phyloP scores from a whole-genome alignment of 192 early-diverging fungal species.

The Jimgerdemannia lactiflua region DNA sequence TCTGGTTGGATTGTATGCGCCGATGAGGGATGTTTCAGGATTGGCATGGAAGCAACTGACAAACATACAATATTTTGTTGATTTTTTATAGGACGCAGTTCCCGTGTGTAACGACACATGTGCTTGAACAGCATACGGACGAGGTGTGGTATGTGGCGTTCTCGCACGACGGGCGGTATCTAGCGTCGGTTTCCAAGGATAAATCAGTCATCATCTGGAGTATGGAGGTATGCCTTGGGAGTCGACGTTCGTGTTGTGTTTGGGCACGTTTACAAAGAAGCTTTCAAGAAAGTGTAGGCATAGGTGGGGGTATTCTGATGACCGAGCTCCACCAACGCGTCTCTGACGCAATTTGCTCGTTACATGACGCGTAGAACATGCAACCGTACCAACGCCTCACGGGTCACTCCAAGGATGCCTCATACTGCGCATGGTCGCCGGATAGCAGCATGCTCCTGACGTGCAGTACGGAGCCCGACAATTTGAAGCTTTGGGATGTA shows the following conservation, averaged over 20 bases:
- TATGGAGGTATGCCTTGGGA: conserved; percentile 43
- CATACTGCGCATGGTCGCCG: conserved; percentile 92
- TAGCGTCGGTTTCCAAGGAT: conserved; percentile 94
- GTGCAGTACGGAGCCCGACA: conserved; percentile 51
- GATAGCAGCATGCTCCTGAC: conserved; percentile 75
- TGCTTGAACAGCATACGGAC: conserved; percentile 73
- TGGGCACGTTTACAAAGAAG: too few species aligned
- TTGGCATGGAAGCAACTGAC: not conserved
- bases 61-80: conserved; percentile 6
- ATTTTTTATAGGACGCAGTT: conserved; percentile 33
- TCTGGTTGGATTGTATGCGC: not conserved
- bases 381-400: conserved; percentile 13
- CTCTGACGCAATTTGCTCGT: not conserved
- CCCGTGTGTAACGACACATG: conserved; percentile 56
- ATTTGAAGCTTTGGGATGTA: conserved; percentile 82
- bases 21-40: too few species aligned
- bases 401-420: conserved; percentile 71
- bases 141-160: conserved; percentile 98
- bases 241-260: not conserved
- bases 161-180: conserved; percentile 80
- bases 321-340: too few species aligned
- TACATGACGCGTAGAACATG: not conserved
- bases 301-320: not conserved
- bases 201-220: conserved; percentile 88
- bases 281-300: not conserved